Conservation (phyloP, 1,284 basidiomycete species). For the Rhodotorula sp. region DNA sequence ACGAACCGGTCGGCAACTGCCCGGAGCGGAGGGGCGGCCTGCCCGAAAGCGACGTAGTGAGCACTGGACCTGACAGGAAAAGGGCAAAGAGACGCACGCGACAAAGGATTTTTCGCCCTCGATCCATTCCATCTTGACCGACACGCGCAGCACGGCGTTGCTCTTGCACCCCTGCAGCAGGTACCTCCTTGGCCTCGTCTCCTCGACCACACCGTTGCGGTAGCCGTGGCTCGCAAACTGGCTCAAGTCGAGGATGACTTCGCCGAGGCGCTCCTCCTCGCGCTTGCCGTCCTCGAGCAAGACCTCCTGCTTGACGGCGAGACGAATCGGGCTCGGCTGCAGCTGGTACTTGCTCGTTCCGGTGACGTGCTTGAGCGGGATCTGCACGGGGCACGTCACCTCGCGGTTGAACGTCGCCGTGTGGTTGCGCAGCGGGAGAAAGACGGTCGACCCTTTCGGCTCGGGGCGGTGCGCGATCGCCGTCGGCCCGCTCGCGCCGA, state of each 20-base stretch:
- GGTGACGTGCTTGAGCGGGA: slow-evolving; percentile 29
- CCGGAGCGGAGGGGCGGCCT: slow-evolving; percentile 32
- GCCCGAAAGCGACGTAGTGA: neutral
- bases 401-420: slow-evolving; percentile 39
- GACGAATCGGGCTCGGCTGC: slow-evolving; percentile 36
- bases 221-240: slow-evolving; percentile 37
- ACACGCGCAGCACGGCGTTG: slow-evolving; percentile 43
- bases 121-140: slow-evolving; percentile 44
- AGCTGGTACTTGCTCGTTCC: slow-evolving; percentile 25
- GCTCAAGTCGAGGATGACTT: slow-evolving; percentile 42
- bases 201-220: slow-evolving; percentile 3
- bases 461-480: slow-evolving; percentile 28
- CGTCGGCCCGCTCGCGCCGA: neutral
- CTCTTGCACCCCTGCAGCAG: slow-evolving; percentile 44
- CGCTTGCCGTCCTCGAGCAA: slow-evolving; percentile 33
- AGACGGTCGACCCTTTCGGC: slow-evolving; percentile 39
- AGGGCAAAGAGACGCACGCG: slow-evolving; percentile 27
- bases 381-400: slow-evolving; percentile 43
- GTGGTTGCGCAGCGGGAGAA: slow-evolving; percentile 36
- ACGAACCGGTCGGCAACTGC: neutral
- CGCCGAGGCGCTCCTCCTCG: slow-evolving; percentile 40
- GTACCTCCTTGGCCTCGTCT: slow-evolving; percentile 33
- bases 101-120: slow-evolving; percentile 39
- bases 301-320: slow-evolving; percentile 41
- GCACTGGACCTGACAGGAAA: neutral